Conservation (phyloP, 2,329 filamentous ascomycete species). For the Fusarium albidum region DNA sequence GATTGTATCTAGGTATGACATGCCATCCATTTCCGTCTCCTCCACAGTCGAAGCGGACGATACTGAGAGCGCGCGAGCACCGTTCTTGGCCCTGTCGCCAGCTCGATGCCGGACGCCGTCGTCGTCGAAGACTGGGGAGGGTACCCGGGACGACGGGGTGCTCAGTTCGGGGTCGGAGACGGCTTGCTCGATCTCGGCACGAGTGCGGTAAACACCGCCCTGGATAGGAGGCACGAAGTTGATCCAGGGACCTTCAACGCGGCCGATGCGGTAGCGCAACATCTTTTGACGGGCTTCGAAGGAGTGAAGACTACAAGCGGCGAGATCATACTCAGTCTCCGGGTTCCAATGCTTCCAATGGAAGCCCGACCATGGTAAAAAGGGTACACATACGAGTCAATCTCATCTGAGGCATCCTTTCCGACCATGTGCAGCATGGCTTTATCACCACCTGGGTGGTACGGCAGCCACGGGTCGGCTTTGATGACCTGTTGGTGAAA, state of each 20-base stretch:
- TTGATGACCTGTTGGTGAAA: conserved; percentile 83
- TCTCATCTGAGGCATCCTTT: conserved; percentile 92
- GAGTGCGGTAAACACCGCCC: conserved; percentile 76
- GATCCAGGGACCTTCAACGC: conserved; percentile 80
- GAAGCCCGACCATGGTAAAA: background rate
- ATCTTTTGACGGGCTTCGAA: conserved; percentile 77
- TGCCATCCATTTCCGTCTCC: conserved; percentile 55
- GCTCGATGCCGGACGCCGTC: conserved; percentile 43
- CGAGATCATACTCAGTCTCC: conserved; percentile 18
- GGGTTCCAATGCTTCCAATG: background rate
- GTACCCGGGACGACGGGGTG: conserved; percentile 60
- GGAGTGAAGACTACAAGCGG: conserved; percentile 76
- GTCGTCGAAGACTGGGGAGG: conserved; percentile 60
- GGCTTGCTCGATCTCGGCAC: conserved; percentile 45
- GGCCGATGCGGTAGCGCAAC: conserved; percentile 83
- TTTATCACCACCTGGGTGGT: conserved; percentile 91
- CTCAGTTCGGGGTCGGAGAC: conserved; percentile 46
- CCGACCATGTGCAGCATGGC: conserved; percentile 94
- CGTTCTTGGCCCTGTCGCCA: conserved; percentile 15
- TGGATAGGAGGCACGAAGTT: conserved; percentile 95
- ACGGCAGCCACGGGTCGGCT: conserved; percentile 86
- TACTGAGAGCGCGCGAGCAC: conserved; percentile 56
- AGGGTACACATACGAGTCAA: conserved; percentile 74
- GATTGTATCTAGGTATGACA: conserved; percentile 74
- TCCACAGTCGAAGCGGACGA: conserved; percentile 67